These are phyloP conservation scores for Saccharomycopsis olivae DNA, from an alignment of 805 yeast species.

Conservation along the genomic window DNA sequence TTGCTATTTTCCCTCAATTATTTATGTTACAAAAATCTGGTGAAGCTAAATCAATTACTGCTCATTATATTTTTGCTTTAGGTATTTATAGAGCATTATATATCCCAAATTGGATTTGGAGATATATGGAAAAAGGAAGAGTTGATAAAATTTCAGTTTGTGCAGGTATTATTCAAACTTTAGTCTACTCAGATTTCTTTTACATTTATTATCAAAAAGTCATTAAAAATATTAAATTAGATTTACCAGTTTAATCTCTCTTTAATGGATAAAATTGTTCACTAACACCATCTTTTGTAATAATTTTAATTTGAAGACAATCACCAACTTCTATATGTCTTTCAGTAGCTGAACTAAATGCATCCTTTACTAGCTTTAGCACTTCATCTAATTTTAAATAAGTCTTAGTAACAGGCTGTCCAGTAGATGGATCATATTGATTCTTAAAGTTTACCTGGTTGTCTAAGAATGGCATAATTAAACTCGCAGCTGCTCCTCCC, in stretches of 20 bases:
- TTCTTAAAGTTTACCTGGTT: conserved; percentile 95
- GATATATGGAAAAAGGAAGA: conserved; percentile 52
- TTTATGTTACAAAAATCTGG: conserved; percentile 85
- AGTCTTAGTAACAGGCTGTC: conserved; percentile 48
- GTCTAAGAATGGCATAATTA: conserved; percentile 95
- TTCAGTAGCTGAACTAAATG: conserved; percentile 93
- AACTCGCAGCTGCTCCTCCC: conserved; percentile 93
- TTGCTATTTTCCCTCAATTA: conserved; percentile 87
- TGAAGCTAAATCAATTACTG: conserved; percentile 75
- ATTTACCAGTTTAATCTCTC: conserved; percentile 74
- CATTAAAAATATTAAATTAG: conserved; percentile 66
- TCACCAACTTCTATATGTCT: conserved; percentile 99
- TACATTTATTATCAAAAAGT: conserved; percentile 80
- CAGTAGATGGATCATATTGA: conserved; percentile 77
- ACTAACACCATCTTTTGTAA: conserved; percentile 87
- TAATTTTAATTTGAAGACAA: conserved; percentile 81
- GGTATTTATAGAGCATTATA: conserved; percentile 86
- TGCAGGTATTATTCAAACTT: conserved; percentile 81
- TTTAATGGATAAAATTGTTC: conserved; percentile 77
- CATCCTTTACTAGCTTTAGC: conserved; percentile 78
- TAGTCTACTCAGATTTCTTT: conserved; percentile 89
- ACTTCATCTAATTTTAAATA: conserved; percentile 77
- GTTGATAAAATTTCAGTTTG: conserved; percentile 61
- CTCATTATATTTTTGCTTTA: conserved; percentile 88
- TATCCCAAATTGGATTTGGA: conserved; percentile 91